Evolutionary conservation across 805 yeast species (phyloP), one percentile per base, ranked within the genome.

Genomic region (Suhomyces pyralidae): DNA sequence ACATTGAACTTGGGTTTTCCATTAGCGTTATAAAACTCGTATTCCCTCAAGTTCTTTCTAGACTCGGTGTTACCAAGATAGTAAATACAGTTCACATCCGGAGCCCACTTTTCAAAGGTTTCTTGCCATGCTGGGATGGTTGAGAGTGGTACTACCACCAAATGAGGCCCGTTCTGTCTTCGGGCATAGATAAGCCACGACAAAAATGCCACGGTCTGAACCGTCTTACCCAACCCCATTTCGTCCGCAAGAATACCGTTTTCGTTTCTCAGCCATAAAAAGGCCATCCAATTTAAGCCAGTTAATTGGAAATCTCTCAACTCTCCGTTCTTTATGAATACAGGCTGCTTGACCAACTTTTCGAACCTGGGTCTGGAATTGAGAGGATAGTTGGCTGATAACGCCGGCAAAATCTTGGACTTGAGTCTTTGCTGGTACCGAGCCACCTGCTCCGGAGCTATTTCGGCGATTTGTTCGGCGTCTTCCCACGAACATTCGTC

Each of bases 81-180:
- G 63, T 90, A 90, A 56, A 94, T 83, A 70, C 93, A 90, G 66
- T 96, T 94, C 55, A 94, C 77, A 65, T 92, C 98, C 2, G 99
- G 98, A 0, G 99, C 82, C 99, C 99, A 94, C 63, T 85, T 83
- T 61, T 94, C 98, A 69, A 94, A 90, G 2, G 99, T 94, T 66
- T 94, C 99, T 73, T 94, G 98, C 99, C 99, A 94, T 0, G 99
- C 96, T 2, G 98, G 97, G 51, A 94, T 84, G 0, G 99, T 94
- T 2, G 97, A 88, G 52, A 94, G 74, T 0, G 99, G 99, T 7
- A 94, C 99, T 28, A 94, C 99, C 17, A 94, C 94, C 44, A 94
- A 66, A 69, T 93, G 97, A 2, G 99, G 99, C 7, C 99, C 99
- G 69, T 92, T 89, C 66, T 94, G 99, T 70, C 97, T 83, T 67